Percentiles rank a stretch among this genome's conserved stretches.
Evolutionary conservation across 805 yeast species (phyloP).

Genomic region (Pichia gijzeniarum): DNA sequence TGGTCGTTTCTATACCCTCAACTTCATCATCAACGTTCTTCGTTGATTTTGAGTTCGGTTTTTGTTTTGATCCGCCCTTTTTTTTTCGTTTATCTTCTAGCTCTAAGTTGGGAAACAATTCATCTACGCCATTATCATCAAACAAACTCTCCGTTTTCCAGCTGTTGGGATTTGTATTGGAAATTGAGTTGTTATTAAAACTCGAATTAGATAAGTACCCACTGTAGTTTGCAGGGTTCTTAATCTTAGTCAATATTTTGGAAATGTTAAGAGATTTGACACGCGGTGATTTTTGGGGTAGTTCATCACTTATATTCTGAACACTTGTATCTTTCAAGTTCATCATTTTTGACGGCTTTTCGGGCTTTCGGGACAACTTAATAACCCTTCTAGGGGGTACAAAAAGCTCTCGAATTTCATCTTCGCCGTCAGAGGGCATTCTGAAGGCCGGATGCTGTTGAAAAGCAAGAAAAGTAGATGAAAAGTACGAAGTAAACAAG

Average conservation of each 20-base stretch:
- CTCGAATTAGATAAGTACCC: slow-evolving; percentile 10
- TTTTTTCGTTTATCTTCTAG: neutral
- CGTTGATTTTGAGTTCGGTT: neutral
- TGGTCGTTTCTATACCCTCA: neutral
- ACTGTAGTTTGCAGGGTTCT: slow-evolving; percentile 6
- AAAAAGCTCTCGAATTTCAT: neutral
- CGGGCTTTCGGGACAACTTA: neutral
- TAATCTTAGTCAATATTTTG: slow-evolving; percentile 6
- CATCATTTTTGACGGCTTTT: neutral
- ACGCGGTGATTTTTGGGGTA: neutral
- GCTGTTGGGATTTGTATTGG: neutral
- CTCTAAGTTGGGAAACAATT: neutral
- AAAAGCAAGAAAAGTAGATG: neutral
- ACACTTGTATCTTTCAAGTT: neutral
- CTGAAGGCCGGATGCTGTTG: neutral
- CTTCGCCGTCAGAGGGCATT: neutral
- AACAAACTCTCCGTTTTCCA: slow-evolving; percentile 8
- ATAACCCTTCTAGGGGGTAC: neutral
- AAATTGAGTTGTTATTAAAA: neutral
- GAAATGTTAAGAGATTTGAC: slow-evolving; percentile 1
- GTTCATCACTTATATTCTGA: neutral
- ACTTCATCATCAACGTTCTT: neutral
- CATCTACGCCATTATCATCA: slow-evolving; percentile 7
- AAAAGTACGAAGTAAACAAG: no score
- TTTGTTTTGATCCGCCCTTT: neutral